phyloP scores from a whole-genome alignment of 345 rosid species.

The Gossypium stocksii region DNA sequence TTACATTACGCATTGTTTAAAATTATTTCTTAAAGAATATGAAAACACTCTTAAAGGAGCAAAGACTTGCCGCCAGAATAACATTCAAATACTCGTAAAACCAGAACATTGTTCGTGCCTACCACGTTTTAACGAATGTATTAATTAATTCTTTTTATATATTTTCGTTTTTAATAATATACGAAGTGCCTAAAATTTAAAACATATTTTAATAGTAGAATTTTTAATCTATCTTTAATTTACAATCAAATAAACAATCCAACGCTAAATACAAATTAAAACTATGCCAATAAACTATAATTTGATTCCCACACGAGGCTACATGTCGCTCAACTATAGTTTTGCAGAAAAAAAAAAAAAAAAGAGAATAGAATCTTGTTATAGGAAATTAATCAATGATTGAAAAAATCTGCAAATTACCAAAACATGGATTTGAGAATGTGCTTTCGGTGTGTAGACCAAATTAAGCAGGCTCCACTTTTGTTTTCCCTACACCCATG shows the following conservation, averaged over 20 bases:
- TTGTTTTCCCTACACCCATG: neutral
- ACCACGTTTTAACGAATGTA: neutral
- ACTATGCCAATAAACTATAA: neutral
- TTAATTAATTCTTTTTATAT: too few species aligned
- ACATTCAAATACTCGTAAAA: neutral
- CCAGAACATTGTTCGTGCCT: neutral
- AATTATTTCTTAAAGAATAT: too few species aligned
- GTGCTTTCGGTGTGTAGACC: neutral
- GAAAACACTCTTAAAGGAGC: neutral
- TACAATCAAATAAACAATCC: too few species aligned
- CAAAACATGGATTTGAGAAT: neutral
- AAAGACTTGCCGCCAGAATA: neutral
- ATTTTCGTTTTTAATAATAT: too few species aligned
- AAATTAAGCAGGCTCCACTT: neutral
- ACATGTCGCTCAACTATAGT: neutral
- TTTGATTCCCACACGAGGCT: neutral
- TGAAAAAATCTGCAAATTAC: neutral
- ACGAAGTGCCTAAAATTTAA: too few species aligned
- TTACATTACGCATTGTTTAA: too few species aligned
- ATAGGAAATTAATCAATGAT: neutral
- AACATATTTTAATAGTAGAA: too few species aligned
- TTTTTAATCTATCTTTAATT: neutral
- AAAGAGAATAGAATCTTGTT: neutral
- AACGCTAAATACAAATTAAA: too few species aligned
- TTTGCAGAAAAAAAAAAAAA: neutral